A percentile compares a stretch with the other conserved stretches of the same genome.
phyloP scores from a whole-genome alignment of 305 asterid genomes.

The Fraxinus velutina region DNA sequence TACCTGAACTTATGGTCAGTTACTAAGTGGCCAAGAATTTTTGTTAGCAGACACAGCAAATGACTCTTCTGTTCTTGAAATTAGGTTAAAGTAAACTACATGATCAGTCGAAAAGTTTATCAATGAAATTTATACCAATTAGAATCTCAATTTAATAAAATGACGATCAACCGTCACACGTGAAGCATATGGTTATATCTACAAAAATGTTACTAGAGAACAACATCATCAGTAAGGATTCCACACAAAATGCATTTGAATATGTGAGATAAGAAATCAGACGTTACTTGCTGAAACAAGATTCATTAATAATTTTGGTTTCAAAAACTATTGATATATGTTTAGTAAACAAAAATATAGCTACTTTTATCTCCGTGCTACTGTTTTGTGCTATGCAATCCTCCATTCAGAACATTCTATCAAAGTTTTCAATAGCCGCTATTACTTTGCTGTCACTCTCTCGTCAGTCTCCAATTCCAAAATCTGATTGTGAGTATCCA shows the following conservation, averaged over 20 bases:
- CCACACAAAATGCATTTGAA: not conserved
- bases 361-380: not conserved
- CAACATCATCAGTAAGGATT: not conserved
- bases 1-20: not conserved
- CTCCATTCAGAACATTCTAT: not conserved
- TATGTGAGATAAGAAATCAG: not conserved
- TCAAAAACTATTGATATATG: not conserved
- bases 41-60: not conserved
- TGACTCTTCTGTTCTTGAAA: not conserved
- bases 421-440: not conserved
- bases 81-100: not conserved
- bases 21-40: not conserved
- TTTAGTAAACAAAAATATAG: not conserved
- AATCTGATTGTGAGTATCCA: not conserved
- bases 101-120: not conserved
- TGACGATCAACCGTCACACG: not conserved
- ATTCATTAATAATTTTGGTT: not conserved
- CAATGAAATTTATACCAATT: not conserved
- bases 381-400: not conserved
- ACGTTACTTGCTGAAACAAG: not conserved
- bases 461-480: not conserved
- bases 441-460: not conserved
- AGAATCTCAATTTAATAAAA: not conserved
- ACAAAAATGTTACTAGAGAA: not conserved
- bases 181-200: not conserved